These are phyloP conservation scores for Selenicereus undatus DNA, from an alignment of 148 eudicot genomes.

Conservation along the genomic window DNA sequence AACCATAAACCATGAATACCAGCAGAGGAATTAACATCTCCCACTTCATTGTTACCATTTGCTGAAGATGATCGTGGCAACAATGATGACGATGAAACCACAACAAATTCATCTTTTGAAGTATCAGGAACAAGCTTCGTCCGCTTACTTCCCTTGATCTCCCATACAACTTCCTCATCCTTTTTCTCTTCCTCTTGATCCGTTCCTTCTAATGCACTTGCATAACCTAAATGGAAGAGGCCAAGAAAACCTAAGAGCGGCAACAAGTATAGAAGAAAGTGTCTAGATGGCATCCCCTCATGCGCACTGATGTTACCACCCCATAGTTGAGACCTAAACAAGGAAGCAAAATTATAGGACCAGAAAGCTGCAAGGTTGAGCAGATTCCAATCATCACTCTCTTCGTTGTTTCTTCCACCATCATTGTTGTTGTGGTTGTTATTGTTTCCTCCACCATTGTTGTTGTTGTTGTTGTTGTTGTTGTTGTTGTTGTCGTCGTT, in stretches of 20 bases:
- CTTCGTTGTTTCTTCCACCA: slow-evolving; percentile 29
- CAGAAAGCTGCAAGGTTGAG: slow-evolving; percentile 30
- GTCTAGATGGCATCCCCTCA: slow-evolving; percentile 14
- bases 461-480: not conserved
- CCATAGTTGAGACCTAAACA: slow-evolving; percentile 17
- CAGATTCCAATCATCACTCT: slow-evolving; percentile 25
- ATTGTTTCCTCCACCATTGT: slow-evolving; percentile 18
- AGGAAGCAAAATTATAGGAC: slow-evolving; percentile 23
- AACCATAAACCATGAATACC: slow-evolving; percentile 42
- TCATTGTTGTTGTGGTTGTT: slow-evolving; percentile 21
- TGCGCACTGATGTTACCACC: slow-evolving; percentile 22
- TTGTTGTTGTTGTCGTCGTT: slow-evolving; percentile 22
- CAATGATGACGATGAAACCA: slow-evolving; percentile 28
- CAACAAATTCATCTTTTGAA: slow-evolving; percentile 54
- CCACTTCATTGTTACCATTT: slow-evolving; percentile 16
- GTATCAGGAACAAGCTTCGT: slow-evolving; percentile 57
- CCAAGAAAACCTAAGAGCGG: slow-evolving; percentile 33
- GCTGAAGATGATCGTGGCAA: slow-evolving; percentile 16
- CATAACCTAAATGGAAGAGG: slow-evolving; percentile 31
- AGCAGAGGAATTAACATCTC: slow-evolving; percentile 21
- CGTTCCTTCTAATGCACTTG: slow-evolving; percentile 41
- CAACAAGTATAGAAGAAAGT: slow-evolving; percentile 28
- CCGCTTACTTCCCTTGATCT: slow-evolving; percentile 64
- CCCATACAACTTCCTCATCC: slow-evolving; percentile 50
- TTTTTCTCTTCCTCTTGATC: slow-evolving; percentile 14